Base-by-base conservation (phyloP, 2,329 filamentous ascomycete genomes). In the Domatiomyces catenatus region DNA sequence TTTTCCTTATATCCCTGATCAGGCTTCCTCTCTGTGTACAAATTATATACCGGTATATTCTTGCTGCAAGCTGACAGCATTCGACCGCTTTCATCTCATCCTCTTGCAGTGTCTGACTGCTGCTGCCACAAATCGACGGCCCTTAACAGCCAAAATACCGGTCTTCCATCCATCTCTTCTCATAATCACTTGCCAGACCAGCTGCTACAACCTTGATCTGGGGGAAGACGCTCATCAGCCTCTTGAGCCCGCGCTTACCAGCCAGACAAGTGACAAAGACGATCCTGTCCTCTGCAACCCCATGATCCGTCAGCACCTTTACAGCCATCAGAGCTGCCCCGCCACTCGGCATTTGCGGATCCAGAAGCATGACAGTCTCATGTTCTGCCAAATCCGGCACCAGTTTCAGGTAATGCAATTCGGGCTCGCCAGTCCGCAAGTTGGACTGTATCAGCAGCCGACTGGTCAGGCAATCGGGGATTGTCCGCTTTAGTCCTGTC, bases 191-290 rank as follows among this genome's bases (percentile, higher is more conserved):
- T 24, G 89, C 80, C 61, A 94, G 76, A 54, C 83, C 82, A 58
- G 86, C 86, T 24, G 94, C 82, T 17, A 96, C 87, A 17, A 94
- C 84, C 48, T 82, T 84, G 47, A 96, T 82, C 3, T 83, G 81
- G 0, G 92, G 88, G 61, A 92, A 98, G 2, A 94, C 92, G 51
- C 83, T 86, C 54, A 86, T 84, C 60, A 98, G 69, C 56, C 92
- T 76, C 62, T 92, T 87, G 54, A 96, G 66, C 0, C 89, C 92
- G 59, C 86, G 79, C 57, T 81, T 81, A 7, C 90, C 90, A 2
- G 89, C 90, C 57, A 87, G 84, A 64, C 93, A 95, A 2, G 90
- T 94, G 42, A 94, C 89, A 64, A 96, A 83, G 32, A 95, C 86
- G 57, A 98, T 94, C 57, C 76, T 82, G 45, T 86, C 78, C 63